Base-by-base conservation (phyloP, 2,329 filamentous ascomycete genomes). In the Fusarium musae region DNA sequence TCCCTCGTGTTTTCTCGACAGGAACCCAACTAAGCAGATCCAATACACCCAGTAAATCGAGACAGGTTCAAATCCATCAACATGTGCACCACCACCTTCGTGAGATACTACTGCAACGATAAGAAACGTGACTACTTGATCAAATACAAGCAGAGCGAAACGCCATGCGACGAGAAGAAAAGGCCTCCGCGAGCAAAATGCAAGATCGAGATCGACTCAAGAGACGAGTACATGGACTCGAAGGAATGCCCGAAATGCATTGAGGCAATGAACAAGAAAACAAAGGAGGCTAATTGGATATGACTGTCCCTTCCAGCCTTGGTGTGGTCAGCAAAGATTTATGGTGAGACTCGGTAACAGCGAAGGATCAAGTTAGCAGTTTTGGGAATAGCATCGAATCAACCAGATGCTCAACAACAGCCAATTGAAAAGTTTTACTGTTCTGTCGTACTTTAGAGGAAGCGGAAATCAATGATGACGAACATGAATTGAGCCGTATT, bases 401-500 rank as follows among this genome's bases (percentile, higher is more conserved):
- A 12, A 9, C 6, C 32, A 19, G n/a, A 8, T 4, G 4, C 17
- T 17, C 9, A 52, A 8, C 4, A 10, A 3, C 16, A 13, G 6
- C 32, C 30, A 23, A 15, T 9, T 13, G 10, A 50, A 3, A 19
- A 23, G 7, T 15, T 1, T 47, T 32, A 2, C 2, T 23, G 10
- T 7, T 21, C 15, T 2, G 11, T 13, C 7, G 8, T 12, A 23
- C 28, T 23, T 17, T 1, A 23, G 6, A 23, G 12, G 1, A 5
- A 11, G 7, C 5, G 26, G 9, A 26, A 19, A 21, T 19, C 6
- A 7, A 12, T 13, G 11, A 23, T 6, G 10, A 9, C 0, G 7
- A 9, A 13, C 0, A 3, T 5, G 10, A 9, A 3, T 6, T 9
- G 15, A 13, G 2, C 3, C 5, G 6, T 6, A 1, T 37, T 36